phyloP scores from a whole-genome alignment of 306 rosid genomes.

The Casuarina cunninghamiana region DNA sequence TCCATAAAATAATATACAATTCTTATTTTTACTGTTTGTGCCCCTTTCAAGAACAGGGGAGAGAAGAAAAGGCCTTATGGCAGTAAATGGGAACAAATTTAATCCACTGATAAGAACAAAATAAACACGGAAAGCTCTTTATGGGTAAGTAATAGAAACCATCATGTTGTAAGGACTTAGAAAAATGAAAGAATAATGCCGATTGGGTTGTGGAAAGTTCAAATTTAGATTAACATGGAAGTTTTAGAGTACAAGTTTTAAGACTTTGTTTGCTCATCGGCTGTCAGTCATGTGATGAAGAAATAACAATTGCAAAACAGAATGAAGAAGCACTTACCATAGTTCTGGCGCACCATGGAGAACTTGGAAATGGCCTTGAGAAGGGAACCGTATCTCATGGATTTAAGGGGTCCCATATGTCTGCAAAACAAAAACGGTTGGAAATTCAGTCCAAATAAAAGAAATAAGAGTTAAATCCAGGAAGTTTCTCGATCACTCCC shows the following conservation, averaged over 20 bases:
- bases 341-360: slow-evolving; percentile 68
- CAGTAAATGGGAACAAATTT: background rate
- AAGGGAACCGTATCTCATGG: slow-evolving; percentile 70
- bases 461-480: background rate
- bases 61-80: background rate
- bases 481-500: slow-evolving; percentile 11
- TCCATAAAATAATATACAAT: too few relatives aligned
- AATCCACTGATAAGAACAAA: background rate
- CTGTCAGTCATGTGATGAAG: slow-evolving; percentile 6
- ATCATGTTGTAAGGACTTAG: background rate
- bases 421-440: slow-evolving; percentile 38
- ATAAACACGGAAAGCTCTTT: background rate
- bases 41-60: background rate
- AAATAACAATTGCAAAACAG: background rate
- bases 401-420: slow-evolving; percentile 78
- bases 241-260: background rate
- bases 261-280: background rate
- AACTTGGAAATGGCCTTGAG: slow-evolving; percentile 66
- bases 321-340: slow-evolving; percentile 47
- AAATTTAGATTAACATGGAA: background rate
- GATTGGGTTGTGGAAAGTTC: background rate
- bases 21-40: background rate
- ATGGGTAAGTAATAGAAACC: background rate
- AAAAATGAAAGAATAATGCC: background rate
- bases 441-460: slow-evolving; percentile 25